Base-by-base conservation (phyloP, 83 land plant species). In the Isoetes engelmannii region DNA sequence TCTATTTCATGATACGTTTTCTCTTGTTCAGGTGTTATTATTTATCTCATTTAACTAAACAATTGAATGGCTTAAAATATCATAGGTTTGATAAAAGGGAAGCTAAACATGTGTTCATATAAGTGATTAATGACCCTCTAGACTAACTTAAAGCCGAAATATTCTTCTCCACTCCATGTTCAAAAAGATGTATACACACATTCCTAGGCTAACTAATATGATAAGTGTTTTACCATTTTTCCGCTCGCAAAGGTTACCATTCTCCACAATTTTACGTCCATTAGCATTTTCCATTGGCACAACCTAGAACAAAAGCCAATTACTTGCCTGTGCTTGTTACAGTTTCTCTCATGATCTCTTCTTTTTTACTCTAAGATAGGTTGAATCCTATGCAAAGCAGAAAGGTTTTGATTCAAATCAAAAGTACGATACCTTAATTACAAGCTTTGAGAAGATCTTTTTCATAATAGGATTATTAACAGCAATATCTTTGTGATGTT, bases 201-300 rank as follows among this genome's bases (percentile, higher is more conserved):
- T 47, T 15, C 13, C n/a, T 12, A 51, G 55, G 17, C 15, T 12
- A 15, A 51, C 15, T 12, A 15, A 51, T 12, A 51, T 12, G 17
- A 15, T 51, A 3, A 15, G 13, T 12, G 12, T 20, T 54, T 68
- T 7, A 91, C 97, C 99, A 77, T 95, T 95, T 71, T 91, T 95
- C 70, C 99, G 79, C 77, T 95, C 99, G 75, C 99, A 95, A 48
- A 81, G 83, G 48, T 86, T 81, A 62, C 99, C 99, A 47, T 68
- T 82, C 75, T 95, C 99, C 65, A 95, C 99, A 54, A 81, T 81
- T 63, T 73, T 81, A n/a, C 99, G 90, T 5, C 99, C 99, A 78
- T 94, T 90, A 68, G 79, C 66, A 77, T 94, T 94, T 82, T 94
- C 99, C 90, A 94, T 78, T 15, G 99, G 99, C 46, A 94, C 85